phyloP scores from a whole-genome alignment of 495 filamentous ascomycete species.

The Podospora bellae-mahoneyi region DNA sequence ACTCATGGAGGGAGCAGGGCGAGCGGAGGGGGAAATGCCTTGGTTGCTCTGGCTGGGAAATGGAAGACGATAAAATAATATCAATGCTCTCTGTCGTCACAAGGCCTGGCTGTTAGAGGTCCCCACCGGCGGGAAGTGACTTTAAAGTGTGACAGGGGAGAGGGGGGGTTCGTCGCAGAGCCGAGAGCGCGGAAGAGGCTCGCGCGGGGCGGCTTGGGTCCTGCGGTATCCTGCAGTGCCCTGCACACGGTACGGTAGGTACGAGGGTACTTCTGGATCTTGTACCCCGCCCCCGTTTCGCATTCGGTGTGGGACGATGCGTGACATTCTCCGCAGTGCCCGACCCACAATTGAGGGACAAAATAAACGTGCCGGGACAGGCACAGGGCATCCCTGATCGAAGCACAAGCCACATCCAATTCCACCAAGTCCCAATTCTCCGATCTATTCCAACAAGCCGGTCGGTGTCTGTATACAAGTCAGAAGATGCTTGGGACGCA shows the following conservation, averaged over 20 bases:
- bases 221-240: neutral
- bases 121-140: slow-evolving; percentile 10
- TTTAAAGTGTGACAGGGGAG: slow-evolving; percentile 22
- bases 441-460: too few relatives aligned
- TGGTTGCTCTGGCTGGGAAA: neutral
- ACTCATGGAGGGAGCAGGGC: neutral
- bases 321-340: slow-evolving; percentile 9
- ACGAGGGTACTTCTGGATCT: slow-evolving; percentile 10
- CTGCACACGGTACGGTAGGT: neutral
- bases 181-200: slow-evolving; percentile 21
- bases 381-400: neutral
- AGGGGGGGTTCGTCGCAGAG: slow-evolving; percentile 3
- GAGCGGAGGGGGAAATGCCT: neutral
- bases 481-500: neutral
- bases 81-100: neutral
- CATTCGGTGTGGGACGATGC: slow-evolving; percentile 20
- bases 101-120: neutral
- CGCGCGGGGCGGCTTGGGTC: neutral
- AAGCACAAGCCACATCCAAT: neutral
- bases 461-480: neutral
- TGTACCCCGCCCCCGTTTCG: slow-evolving; percentile 24
- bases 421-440: neutral
- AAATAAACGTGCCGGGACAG: neutral
- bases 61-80: neutral
- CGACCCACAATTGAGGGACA: slow-evolving; percentile 1